Evolutionary conservation across 108 stramenopile genomes (phyloP), one percentile per base, ranked within the genome.

Genomic region (Nitzschia sp.): DNA sequence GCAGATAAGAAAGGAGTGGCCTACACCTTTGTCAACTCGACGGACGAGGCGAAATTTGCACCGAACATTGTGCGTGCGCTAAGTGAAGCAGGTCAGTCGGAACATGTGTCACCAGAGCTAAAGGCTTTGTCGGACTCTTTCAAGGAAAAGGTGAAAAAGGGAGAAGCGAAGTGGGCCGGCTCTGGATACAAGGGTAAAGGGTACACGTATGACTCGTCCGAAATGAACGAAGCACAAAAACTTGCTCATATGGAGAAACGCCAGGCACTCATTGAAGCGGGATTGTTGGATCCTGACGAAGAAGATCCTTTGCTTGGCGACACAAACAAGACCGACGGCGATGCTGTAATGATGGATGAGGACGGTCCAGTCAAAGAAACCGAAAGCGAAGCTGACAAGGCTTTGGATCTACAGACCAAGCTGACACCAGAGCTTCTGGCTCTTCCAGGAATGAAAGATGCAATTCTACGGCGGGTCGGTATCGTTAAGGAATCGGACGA

Each of bases 181-280:
- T 88, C 86, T 53, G 98, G 98, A 1, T 99, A 93, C 72, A 83
- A 94, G 59, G 97, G 96, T n/a, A 93, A 91, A 57, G 98, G 98
- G 2, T 97, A 94, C 81, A 90, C 90, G 2, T 98, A 98, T 70
- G 97, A 97, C 52, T 87, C 91, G 15, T 90, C 86, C 51, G 98
- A 99, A 75, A 80, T 95, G 72, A 98, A 71, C 53, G 97, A 98
- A 48, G 83, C 92, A 43, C 96, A 97, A 71, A 93, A 88, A 66
- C 57, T 90, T 57, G 89, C 94, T 24, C 78, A 82, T 60, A 62
- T 88, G 57, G 95, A 97, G 74, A 95, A 91, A 63, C 91, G 91
- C 41, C 85, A 95, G 75, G 94, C 90, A 12, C 88, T 94, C 20
- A 87, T 93, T 48, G 94, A 94, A 57, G 94, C 89, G 26, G 94